phyloP scores from a whole-genome alignment of 2,329 filamentous ascomycete species.

The Exophiala lecanii-corni region DNA sequence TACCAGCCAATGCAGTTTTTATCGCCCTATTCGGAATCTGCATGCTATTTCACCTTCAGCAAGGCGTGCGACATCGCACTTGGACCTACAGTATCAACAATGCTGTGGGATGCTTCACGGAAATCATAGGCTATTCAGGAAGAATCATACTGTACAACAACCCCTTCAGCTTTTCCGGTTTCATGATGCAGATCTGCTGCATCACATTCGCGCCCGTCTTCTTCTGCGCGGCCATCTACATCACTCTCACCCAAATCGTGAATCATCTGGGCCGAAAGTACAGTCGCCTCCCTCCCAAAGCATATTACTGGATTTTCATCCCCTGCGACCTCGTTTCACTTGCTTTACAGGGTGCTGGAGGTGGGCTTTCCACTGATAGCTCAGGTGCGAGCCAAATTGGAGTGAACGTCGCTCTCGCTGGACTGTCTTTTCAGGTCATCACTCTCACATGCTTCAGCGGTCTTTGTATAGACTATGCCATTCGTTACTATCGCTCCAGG shows the following conservation, averaged over 20 bases:
- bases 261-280: conserved; percentile 35
- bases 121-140: conserved; percentile 59
- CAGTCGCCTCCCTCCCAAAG: conserved; percentile 34
- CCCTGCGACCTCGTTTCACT: conserved; percentile 39
- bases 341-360: conserved; percentile 38
- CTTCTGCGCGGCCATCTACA: conserved; percentile 60
- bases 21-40: conserved; percentile 47
- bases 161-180: conserved; percentile 55
- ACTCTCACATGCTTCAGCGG: conserved; percentile 32
- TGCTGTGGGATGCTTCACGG: conserved; percentile 50
- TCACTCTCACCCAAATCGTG: conserved; percentile 33
- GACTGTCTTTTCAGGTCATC: conserved; percentile 38
- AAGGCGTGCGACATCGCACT: conserved; percentile 34
- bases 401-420: conserved; percentile 36
- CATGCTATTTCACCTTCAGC: conserved; percentile 42
- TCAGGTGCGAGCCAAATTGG: conserved; percentile 23
- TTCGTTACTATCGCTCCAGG: conserved; percentile 3
- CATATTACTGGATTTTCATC: conserved; percentile 35
- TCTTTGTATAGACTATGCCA: conserved; percentile 26
- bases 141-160: conserved; percentile 54
- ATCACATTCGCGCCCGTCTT: conserved; percentile 53
- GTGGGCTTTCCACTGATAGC: conserved; percentile 28
- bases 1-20: conserved; percentile 50
- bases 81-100: conserved; percentile 44
- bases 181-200: conserved; percentile 60